phyloP scores from a whole-genome alignment of 1,284 basidiomycete species.

The Laetiporus sulphureus region DNA sequence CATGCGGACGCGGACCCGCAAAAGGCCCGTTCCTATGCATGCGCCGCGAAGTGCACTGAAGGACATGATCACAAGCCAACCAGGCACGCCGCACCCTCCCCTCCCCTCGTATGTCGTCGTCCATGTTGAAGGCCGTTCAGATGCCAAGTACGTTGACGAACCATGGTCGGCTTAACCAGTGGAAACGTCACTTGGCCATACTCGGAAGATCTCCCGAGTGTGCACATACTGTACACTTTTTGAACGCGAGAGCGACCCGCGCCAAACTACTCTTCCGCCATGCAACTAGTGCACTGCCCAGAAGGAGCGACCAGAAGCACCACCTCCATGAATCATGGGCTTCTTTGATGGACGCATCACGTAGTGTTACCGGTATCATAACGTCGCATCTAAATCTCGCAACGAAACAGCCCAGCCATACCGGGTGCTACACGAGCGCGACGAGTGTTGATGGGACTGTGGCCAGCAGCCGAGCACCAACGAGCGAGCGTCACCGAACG shows the following conservation, averaged over 20 bases:
- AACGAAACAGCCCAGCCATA: neutral
- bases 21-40: neutral
- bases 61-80: neutral
- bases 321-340: too few relatives aligned
- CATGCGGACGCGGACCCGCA: neutral
- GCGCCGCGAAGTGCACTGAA: neutral
- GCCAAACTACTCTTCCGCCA: too few relatives aligned
- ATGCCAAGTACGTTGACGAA: too few relatives aligned
- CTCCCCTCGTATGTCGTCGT: neutral
- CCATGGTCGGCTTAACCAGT: too few relatives aligned
- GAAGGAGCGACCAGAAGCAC: too few relatives aligned
- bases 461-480: slow-evolving; percentile 1
- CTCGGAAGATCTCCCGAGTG: too few relatives aligned
- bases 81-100: neutral
- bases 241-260: too few relatives aligned
- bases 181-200: too few relatives aligned
- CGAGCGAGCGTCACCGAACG: neutral
- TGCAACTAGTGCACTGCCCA: too few relatives aligned
- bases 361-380: neutral
- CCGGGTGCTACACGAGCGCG: neutral
- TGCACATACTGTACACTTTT: too few relatives aligned
- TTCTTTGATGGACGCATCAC: neutral
- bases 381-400: neutral
- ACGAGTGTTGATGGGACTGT: neutral
- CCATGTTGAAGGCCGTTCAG: too few relatives aligned